Percentiles rank a stretch among this genome's conserved stretches.
Evolutionary conservation across 768 basidiomycete species (phyloP).

Genomic region (Kwoniella bestiolae): DNA sequence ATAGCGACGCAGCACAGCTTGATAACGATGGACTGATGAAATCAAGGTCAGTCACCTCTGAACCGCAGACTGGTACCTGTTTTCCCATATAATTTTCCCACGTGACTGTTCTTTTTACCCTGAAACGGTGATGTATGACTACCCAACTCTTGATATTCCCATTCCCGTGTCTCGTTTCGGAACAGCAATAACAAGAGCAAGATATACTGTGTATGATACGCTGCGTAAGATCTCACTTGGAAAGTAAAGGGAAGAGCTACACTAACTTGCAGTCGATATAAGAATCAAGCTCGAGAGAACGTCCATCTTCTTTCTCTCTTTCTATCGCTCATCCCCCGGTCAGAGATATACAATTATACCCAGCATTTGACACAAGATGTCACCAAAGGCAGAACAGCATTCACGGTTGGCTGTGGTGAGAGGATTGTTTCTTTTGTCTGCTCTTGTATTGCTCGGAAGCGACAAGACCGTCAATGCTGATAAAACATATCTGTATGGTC

Average conservation of each 20-base stretch:
- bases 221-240: neutral
- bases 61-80: too few species aligned
- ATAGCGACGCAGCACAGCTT: neutral
- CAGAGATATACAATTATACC: neutral
- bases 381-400: slow-evolving; percentile 16
- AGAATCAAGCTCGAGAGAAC: too few species aligned
- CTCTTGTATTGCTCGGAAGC: neutral
- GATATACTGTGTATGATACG: too few species aligned
- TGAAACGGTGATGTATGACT: neutral
- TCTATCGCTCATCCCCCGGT: neutral
- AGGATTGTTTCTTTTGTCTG: neutral
- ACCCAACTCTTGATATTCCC: neutral
- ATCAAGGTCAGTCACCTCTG: too few species aligned
- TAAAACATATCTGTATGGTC: neutral
- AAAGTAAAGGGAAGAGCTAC: too few species aligned
- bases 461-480: neutral
- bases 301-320: too few species aligned
- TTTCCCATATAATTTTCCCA: too few species aligned
- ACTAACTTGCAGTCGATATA: too few species aligned
- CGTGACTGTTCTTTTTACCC: neutral
- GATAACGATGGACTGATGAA: too few species aligned
- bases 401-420: slow-evolving; percentile 30
- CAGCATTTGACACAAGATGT: neutral
- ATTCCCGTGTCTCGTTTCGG: neutral
- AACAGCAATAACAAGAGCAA: neutral